These are phyloP conservation scores for Lophiotrema nucula DNA, from an alignment of 495 filamentous ascomycete species.

Conservation along the genomic window DNA sequence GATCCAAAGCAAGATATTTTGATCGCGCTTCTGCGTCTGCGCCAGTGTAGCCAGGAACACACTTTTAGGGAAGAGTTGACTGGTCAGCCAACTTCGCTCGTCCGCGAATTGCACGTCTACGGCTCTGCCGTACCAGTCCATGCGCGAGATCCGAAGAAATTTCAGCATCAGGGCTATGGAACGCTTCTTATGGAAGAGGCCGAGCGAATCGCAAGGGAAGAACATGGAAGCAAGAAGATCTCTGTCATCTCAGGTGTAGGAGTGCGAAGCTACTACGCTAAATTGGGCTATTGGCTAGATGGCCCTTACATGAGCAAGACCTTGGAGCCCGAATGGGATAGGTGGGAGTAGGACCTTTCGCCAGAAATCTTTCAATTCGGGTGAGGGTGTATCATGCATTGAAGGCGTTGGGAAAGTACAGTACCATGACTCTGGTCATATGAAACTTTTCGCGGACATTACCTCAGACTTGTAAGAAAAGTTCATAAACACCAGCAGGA, in stretches of 20 bases:
- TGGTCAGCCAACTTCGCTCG: constrained; percentile 83
- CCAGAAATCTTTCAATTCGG: no score
- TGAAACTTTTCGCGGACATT: no score
- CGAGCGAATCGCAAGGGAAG: constrained; percentile 87
- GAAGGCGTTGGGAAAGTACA: neutral
- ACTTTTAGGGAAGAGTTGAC: constrained; percentile 88
- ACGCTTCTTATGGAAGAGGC: constrained; percentile 97
- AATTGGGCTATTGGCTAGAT: constrained; percentile 88
- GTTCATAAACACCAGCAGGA: no score
- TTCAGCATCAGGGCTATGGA: constrained; percentile 97
- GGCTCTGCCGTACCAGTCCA: constrained; percentile 94
- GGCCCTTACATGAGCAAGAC: constrained; percentile 45
- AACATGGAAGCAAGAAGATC: constrained; percentile 91
- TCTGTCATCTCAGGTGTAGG: constrained; percentile 94
- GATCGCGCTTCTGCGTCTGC: constrained; percentile 83
- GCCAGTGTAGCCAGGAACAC: constrained; percentile 84
- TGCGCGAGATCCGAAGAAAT: constrained; percentile 87
- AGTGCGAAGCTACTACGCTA: constrained; percentile 88
- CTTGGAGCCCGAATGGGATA: constrained; percentile 29
- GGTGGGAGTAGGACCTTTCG: no score
- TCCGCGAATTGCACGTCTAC: constrained; percentile 94
- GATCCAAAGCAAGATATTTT: constrained; percentile 98
- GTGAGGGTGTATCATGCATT: neutral
- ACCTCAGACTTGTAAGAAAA: no score
- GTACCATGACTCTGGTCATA: no score